Conservation (phyloP, 208 protist species). For the Spongospora subterranea region DNA sequence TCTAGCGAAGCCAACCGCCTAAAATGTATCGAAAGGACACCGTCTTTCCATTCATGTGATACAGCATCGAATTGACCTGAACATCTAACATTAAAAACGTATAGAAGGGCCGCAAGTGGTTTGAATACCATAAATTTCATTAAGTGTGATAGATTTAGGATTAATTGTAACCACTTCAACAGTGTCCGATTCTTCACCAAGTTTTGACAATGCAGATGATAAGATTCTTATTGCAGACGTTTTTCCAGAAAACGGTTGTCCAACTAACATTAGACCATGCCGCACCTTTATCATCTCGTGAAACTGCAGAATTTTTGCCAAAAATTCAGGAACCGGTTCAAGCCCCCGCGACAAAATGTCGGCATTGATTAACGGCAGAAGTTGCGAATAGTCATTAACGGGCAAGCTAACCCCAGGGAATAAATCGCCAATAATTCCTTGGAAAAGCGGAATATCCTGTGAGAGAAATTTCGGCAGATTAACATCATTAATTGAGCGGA, state of each 20-base stretch:
- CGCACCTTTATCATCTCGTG: slow-evolving; percentile 95
- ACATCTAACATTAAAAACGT: background rate
- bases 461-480: slow-evolving; percentile 74
- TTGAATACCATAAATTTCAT: slow-evolving; percentile 77
- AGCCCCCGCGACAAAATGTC: slow-evolving; percentile 17
- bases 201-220: slow-evolving; percentile 80
- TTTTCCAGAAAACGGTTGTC: slow-evolving; percentile 86
- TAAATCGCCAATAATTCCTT: slow-evolving; percentile 87
- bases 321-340: background rate
- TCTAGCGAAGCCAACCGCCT: slow-evolving; percentile 76
- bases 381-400: slow-evolving; percentile 63
- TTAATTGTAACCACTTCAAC: slow-evolving; percentile 80
- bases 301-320: slow-evolving; percentile 67
- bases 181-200: slow-evolving; percentile 68
- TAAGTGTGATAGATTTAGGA: slow-evolving; percentile 80
- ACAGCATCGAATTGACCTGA: slow-evolving; percentile 84
- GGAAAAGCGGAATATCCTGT: slow-evolving; percentile 90
- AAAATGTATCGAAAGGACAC: slow-evolving; percentile 91
- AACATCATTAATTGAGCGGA: slow-evolving; percentile 81
- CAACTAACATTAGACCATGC: slow-evolving; percentile 97
- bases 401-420: slow-evolving; percentile 71
- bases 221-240: slow-evolving; percentile 84
- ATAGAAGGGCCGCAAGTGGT: background rate
- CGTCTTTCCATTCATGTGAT: slow-evolving; percentile 94
- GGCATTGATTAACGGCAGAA: slow-evolving; percentile 64